These are phyloP conservation scores for Trypanosoma scelopori DNA, from an alignment of 208 protist genomes.

Conservation along the genomic window DNA sequence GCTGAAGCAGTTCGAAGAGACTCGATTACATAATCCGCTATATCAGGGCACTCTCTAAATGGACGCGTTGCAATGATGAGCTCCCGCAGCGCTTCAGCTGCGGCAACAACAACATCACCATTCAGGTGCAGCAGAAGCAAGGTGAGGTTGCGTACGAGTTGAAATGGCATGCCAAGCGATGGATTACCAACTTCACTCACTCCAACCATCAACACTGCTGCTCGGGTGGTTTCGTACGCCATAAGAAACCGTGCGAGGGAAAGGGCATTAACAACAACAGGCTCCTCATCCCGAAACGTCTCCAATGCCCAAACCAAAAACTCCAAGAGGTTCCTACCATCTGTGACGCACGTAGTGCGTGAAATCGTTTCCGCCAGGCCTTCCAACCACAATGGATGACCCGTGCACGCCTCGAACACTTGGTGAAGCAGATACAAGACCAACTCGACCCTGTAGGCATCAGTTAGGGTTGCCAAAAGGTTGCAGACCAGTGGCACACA, in stretches of 20 bases:
- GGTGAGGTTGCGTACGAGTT: constrained; percentile 20
- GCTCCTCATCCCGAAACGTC: constrained; percentile 30
- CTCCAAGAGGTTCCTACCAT: constrained; percentile 12
- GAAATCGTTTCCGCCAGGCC: constrained; percentile 15
- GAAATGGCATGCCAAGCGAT: background rate
- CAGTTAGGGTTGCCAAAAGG: background rate
- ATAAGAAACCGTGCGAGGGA: constrained; percentile 23
- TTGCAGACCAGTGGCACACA: constrained; percentile 11
- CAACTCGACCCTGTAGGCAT: constrained; percentile 33
- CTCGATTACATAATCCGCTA: constrained; percentile 50
- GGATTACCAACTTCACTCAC: background rate
- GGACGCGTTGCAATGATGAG: constrained; percentile 2
- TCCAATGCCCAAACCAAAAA: constrained; percentile 25
- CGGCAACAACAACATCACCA: constrained; percentile 30
- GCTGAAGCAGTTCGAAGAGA: constrained; percentile 30
- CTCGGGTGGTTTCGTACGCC: constrained; percentile 20
- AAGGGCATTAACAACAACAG: constrained; percentile 40
- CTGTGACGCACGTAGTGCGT: background rate
- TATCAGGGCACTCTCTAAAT: constrained; percentile 4
- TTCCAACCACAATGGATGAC: constrained; percentile 31
- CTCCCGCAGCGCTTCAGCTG: constrained; percentile 31
- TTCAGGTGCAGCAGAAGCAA: constrained; percentile 42
- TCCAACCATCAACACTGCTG: background rate
- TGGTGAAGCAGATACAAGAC: constrained; percentile 36
- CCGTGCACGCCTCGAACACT: constrained; percentile 24